phyloP scores from a whole-genome alignment of 73 alveolate genomes.

The Paramecium biaurelia region DNA sequence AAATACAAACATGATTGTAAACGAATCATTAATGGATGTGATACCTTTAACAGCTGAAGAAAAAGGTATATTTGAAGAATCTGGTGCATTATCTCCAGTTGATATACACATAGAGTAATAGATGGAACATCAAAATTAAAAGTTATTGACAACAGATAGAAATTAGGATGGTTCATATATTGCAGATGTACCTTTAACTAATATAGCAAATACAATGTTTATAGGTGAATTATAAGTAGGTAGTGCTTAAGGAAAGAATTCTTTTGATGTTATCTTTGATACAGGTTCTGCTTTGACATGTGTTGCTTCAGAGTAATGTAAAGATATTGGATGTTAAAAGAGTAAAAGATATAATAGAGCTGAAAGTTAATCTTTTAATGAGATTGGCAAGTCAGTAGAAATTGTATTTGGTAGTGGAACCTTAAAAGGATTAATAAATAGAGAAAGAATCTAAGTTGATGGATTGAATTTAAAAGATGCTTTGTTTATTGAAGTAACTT shows the following conservation, averaged over 20 bases:
- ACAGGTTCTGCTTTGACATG: slow-evolving; percentile 67
- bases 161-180: background rate
- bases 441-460: slow-evolving; percentile 61
- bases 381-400: slow-evolving; percentile 53
- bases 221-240: slow-evolving; percentile 54
- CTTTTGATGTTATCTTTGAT: slow-evolving; percentile 68
- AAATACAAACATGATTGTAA: background rate
- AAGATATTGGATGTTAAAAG: slow-evolving; percentile 55
- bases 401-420: slow-evolving; percentile 67
- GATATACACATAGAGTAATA: background rate
- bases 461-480: slow-evolving; percentile 58
- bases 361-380: slow-evolving; percentile 46
- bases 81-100: background rate
- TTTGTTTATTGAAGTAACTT: slow-evolving; percentile 60
- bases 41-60: slow-evolving; percentile 10
- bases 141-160: slow-evolving; percentile 8
- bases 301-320: slow-evolving; percentile 57
- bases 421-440: slow-evolving; percentile 58
- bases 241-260: slow-evolving; percentile 49
- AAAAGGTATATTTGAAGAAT: background rate
- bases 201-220: slow-evolving; percentile 38
- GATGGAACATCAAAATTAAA: slow-evolving; percentile 15
- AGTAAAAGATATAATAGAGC: slow-evolving; percentile 43
- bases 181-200: slow-evolving; percentile 42
- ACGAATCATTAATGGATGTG: slow-evolving; percentile 42